phyloP scores from a whole-genome alignment of 257 asterid genomes.

The Henckelia pumila region DNA sequence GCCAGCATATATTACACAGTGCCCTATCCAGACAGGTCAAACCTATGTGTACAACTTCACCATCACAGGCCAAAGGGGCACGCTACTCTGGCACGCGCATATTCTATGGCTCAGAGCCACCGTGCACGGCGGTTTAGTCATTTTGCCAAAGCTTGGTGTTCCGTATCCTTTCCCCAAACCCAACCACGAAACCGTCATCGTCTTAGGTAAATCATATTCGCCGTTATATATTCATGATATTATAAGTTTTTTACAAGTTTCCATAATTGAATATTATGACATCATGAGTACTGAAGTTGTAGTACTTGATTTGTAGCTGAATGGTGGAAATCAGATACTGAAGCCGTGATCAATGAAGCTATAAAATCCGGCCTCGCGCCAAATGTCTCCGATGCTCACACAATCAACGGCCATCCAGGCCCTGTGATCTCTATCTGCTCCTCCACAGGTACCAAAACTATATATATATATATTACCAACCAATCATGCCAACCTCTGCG shows the following conservation, averaged over 20 bases:
- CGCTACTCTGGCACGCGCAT: slow-evolving; percentile 74
- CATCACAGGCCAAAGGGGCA: slow-evolving; percentile 63
- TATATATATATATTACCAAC: too few species aligned
- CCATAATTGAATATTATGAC: too few species aligned
- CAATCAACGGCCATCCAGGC: slow-evolving; percentile 85
- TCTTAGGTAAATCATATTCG: slow-evolving; percentile 36
- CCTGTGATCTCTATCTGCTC: slow-evolving; percentile 50
- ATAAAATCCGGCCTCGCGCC: slow-evolving; percentile 72
- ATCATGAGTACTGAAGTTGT: background rate
- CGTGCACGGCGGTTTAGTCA: slow-evolving; percentile 61
- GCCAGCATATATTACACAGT: slow-evolving; percentile 70
- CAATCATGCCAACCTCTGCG: too few species aligned
- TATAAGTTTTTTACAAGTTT: too few species aligned
- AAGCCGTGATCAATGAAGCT: slow-evolving; percentile 75
- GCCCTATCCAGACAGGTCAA: slow-evolving; percentile 69
- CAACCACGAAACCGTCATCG: slow-evolving; percentile 46
- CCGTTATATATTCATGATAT: too few species aligned
- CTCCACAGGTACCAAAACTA: slow-evolving; percentile 43
- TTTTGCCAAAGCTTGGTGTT: slow-evolving; percentile 58
- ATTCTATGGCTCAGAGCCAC: slow-evolving; percentile 70
- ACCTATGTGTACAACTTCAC: slow-evolving; percentile 60
- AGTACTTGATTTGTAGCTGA: slow-evolving; percentile 42
- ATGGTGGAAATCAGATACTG: slow-evolving; percentile 97
- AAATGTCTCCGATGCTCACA: slow-evolving; percentile 90
- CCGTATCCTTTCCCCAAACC: slow-evolving; percentile 74